Base-by-base conservation (phyloP, 108 stramenopile species). In the Discostella pseudostelligera region DNA sequence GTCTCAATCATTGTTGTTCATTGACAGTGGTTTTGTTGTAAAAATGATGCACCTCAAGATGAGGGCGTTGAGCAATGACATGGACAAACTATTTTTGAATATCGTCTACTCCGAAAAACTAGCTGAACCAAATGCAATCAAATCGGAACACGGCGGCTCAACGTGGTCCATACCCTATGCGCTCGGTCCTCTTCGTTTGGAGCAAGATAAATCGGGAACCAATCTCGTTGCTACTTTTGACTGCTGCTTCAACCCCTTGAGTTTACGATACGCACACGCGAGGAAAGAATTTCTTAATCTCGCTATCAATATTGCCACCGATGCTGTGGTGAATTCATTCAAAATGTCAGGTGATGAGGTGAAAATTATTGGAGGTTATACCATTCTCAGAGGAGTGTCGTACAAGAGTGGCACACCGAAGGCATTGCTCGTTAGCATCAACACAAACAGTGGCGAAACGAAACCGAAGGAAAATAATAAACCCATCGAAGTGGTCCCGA, bases 161-260 rank as follows among this genome's bases (percentile, higher is more conserved):
- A 62, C 40, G 17, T 85, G 82, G 82, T 63, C 63, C 10, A 56
- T 87, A 3, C 86, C 86, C 0, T 78, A 81, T 61, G 76, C 82
- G 0, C 51, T 85, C 16, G 84, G 84, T 8, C 86, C 84, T 16
- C 39, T 81, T 35, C 72, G 82, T 35, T 83, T 84, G 79, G 86
- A 87, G 37, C 24, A 19, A 0, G 86, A 87, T 65, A 83, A 87
- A 56, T 43, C 60, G 14, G 45, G 56, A 6, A 39, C 13, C 26
- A 67, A 67, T 26, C 58, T 77, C 11, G 63, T 70, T 32, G 63
- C 69, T 16, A 65, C 76, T 16, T 77, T 69, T 47, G 76, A 77
- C 46, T 59, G 63, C 19, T 77, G 76, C 24, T 77, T 77, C 44
- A 48, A 77, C 36, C 63, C 76, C 28, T 16, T 49, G 5, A 67